Evolutionary conservation across 176 grass and related monocot species (phyloP), one percentile per base, ranked within the genome.

Genomic region (Triticum monococcum): DNA sequence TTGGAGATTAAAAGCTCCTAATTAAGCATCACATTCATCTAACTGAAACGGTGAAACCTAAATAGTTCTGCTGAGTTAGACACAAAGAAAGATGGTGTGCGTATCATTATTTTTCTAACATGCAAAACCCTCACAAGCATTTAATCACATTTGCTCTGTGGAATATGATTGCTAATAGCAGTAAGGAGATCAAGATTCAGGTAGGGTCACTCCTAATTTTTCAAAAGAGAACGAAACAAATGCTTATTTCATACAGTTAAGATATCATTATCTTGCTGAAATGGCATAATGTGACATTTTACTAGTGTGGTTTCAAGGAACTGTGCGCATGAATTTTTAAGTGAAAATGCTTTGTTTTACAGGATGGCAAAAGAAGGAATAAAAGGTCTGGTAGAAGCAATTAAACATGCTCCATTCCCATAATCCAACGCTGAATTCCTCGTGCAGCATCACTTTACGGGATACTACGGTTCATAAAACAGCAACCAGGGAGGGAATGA

Each of bases 61-160:
- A 56, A 57, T 13, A 38, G 0, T 78, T 20, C 18, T 30, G 61
- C 18, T 18, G 32, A 45, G 60, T 64, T 59, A 72, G 67, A 35
- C 68, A 20, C 3, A 4, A 18, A 22, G 59, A 37, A 83, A 13
- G 3, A 7, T 8, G 7, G 1, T 13, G 14, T 5, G 16, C 13
- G 75, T 8, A 41, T 54, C 46, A 3, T 54, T 70, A n/a, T 48
- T 89, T 79, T 88, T 23, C 31, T 65, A 37, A 79, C 56, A 64
- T 72, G 59, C 16, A 20, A 3, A 84, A 72, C 54, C 77, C 30
- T n/a, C 18, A 38, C 16, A 78, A 62, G 12, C 23, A 78, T 20
- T 6, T 64, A 16, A 45, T 82, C 46, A 54, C 9, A 83, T 57
- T 40, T 25, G 41, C 4, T 69, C 8, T 20, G 33, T 74, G 77